phyloP scores from a whole-genome alignment of 2,329 filamentous ascomycete species.

The Epichloe baconii region DNA sequence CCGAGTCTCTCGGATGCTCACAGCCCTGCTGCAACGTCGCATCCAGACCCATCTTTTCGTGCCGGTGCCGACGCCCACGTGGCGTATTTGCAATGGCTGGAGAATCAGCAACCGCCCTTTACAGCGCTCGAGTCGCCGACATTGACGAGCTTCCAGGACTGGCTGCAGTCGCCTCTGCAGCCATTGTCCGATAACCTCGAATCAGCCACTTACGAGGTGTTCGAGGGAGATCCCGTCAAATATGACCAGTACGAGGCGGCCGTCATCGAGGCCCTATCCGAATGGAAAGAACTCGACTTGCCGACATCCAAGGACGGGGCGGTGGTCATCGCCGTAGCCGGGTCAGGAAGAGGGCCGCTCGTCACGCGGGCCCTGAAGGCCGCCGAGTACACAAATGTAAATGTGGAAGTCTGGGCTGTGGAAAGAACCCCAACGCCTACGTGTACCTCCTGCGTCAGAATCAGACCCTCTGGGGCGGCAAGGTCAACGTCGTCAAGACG shows the following conservation, averaged over 20 bases:
- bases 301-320: constrained; percentile 57
- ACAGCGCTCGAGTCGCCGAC: constrained; percentile 36
- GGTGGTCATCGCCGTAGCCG: constrained; percentile 82
- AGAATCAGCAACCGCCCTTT: constrained; percentile 61
- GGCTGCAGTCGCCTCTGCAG: constrained; percentile 87
- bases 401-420: constrained; percentile 78
- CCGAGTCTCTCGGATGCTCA: constrained; percentile 57
- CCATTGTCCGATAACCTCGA: constrained; percentile 93
- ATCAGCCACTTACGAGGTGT: constrained; percentile 95
- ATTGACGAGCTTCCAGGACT: constrained; percentile 65
- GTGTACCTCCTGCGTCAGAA: constrained; percentile 86
- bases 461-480: constrained; percentile 61
- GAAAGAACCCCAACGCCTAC: constrained; percentile 99
- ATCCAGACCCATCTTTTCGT: constrained; percentile 17
- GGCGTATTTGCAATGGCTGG: constrained; percentile 72
- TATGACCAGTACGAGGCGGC: constrained; percentile 92
- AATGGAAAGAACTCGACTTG: constrained; percentile 62
- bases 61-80: constrained; percentile 37
- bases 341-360: constrained; percentile 82
- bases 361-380: constrained; percentile 79
- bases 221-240: constrained; percentile 96
- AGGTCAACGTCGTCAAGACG: constrained; percentile 80
- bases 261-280: constrained; percentile 63
- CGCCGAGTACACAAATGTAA: constrained; percentile 60
- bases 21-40: constrained; percentile 10